phyloP scores from a whole-genome alignment of 1,284 basidiomycete genomes.

The Irpex sp. region DNA sequence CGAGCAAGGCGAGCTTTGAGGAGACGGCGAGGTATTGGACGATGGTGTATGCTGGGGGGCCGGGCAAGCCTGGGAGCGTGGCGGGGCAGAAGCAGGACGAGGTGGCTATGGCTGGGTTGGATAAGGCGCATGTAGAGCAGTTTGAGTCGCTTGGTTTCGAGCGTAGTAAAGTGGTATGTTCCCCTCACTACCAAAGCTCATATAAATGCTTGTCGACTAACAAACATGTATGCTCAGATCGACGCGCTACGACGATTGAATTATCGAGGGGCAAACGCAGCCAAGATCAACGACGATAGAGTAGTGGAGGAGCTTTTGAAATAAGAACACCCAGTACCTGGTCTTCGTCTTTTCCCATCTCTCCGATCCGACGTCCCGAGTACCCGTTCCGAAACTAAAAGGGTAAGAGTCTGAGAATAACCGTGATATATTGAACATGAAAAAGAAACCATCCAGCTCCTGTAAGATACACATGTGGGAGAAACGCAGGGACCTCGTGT shows the following conservation, averaged over 20 bases:
- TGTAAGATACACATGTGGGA: background rate
- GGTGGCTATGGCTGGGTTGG: slow-evolving; percentile 70
- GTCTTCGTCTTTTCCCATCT: background rate
- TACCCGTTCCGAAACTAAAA: background rate
- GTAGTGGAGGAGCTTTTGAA: slow-evolving; percentile 56
- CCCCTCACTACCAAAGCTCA: background rate
- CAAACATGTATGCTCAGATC: slow-evolving; percentile 45
- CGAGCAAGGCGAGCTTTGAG: slow-evolving; percentile 83
- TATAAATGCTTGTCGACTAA: background rate
- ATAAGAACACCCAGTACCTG: slow-evolving; percentile 9
- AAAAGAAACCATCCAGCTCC: background rate
- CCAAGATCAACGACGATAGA: slow-evolving; percentile 54
- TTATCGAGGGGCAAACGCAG: slow-evolving; percentile 76
- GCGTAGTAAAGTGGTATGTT: slow-evolving; percentile 68
- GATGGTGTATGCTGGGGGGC: slow-evolving; percentile 78
- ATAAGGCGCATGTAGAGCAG: slow-evolving; percentile 66
- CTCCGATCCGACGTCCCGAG: background rate
- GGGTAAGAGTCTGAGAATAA: background rate
- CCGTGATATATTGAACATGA: background rate
- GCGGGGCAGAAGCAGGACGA: slow-evolving; percentile 33
- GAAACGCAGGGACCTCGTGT: background rate
- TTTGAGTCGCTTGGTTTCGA: slow-evolving; percentile 74
- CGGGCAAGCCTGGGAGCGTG: slow-evolving; percentile 31
- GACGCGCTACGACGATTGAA: slow-evolving; percentile 85
- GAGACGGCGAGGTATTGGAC: slow-evolving; percentile 95